phyloP scores from a whole-genome alignment of 2,329 filamentous ascomycete genomes.

The Claviceps sp. region DNA sequence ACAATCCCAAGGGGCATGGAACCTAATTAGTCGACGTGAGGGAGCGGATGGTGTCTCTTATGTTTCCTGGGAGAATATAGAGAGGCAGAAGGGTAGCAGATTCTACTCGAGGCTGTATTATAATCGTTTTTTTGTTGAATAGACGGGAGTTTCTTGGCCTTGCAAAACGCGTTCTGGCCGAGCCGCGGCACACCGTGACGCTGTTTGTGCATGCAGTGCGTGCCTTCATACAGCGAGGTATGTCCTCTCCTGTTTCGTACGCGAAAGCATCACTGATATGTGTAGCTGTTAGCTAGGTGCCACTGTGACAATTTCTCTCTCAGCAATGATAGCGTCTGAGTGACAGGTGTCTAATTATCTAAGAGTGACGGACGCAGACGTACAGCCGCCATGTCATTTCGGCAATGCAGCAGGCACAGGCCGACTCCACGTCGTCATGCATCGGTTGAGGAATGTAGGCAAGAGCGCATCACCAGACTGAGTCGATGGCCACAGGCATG shows the following conservation, averaged over 20 bases:
- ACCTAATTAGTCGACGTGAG: background rate
- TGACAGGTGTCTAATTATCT: too few relatives aligned
- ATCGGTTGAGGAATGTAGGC: background rate
- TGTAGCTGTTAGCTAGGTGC: too few relatives aligned
- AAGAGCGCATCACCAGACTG: background rate
- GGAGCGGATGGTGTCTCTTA: constrained; percentile 4
- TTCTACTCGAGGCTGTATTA: constrained; percentile 16
- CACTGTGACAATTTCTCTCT: too few relatives aligned
- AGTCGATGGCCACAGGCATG: background rate
- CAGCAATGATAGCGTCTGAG: too few relatives aligned
- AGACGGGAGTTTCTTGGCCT: constrained; percentile 2
- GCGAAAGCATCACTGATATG: too few relatives aligned
- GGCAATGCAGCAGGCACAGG: background rate
- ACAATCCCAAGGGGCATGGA: background rate
- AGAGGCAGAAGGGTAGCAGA: constrained; percentile 10
- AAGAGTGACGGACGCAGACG: too few relatives aligned
- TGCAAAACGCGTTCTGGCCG: background rate
- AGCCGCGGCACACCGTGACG: background rate
- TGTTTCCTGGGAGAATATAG: constrained; percentile 13
- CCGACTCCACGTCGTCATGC: background rate
- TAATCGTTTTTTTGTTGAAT: constrained; percentile 15
- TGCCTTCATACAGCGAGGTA: too few relatives aligned
- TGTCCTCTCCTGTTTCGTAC: too few relatives aligned
- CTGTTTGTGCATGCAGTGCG: too few relatives aligned
- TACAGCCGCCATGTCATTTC: background rate